Evolutionary conservation across 2,329 filamentous ascomycete genomes (phyloP).

Genomic region (Colletotrichum filicis): DNA sequence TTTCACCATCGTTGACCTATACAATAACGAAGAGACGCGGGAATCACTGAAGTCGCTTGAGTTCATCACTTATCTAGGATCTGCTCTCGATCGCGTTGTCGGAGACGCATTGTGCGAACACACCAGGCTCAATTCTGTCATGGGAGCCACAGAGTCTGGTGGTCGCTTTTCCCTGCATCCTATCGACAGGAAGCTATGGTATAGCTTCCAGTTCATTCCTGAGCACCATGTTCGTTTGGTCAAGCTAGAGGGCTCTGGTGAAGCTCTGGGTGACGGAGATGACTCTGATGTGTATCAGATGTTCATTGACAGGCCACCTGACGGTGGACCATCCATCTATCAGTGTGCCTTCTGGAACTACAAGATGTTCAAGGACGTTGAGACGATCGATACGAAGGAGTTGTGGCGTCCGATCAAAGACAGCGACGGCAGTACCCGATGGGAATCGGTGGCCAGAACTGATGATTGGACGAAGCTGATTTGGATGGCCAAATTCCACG

Average conservation of each 20-base stretch:
- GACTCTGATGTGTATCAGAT: neutral
- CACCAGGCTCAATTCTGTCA: no score
- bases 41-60: no score
- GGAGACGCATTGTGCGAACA: no score
- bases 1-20: no score
- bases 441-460: neutral
- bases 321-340: neutral
- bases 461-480: neutral
- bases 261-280: neutral
- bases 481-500: slow-evolving; percentile 1
- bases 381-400: neutral
- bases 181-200: neutral
- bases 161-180: no score
- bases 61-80: no score
- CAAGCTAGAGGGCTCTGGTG: neutral
- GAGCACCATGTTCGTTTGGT: neutral
- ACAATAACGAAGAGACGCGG: no score
- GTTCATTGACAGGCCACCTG: neutral
- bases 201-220: neutral
- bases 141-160: no score
- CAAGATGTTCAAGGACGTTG: neutral
- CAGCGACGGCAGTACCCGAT: neutral
- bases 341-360: slow-evolving; percentile 2
- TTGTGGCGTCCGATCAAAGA: neutral
- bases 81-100: no score